A percentile compares a stretch with the other conserved stretches of the same genome.
These are phyloP conservation scores for Salvia miltiorrhiza DNA, from an alignment of 257 asterid species.

Conservation along the genomic window DNA sequence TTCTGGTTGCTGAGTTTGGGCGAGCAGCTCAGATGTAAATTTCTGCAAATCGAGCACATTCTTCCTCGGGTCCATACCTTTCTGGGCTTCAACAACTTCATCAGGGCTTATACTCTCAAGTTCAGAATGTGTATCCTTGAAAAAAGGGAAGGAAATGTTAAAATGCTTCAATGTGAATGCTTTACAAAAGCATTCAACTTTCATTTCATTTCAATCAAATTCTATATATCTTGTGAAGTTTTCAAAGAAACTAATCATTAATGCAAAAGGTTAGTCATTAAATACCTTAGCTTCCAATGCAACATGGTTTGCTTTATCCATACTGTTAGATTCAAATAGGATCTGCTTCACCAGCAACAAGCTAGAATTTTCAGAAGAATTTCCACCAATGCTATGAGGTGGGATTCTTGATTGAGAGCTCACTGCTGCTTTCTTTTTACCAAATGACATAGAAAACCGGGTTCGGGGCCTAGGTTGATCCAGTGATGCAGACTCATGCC, in stretches of 20 bases:
- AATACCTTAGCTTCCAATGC: neutral
- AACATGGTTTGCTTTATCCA: neutral
- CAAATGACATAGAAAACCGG: neutral
- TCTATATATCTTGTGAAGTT: neutral
- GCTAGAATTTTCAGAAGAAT: neutral
- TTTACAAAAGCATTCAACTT: neutral
- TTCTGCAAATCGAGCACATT: neutral
- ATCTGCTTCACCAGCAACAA: constrained; percentile 1
- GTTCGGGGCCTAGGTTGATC: neutral
- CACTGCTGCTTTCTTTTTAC: neutral
- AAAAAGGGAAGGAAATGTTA: neutral
- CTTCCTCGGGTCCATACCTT: neutral
- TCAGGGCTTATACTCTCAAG: neutral
- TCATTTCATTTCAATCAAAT: too few relatives aligned
- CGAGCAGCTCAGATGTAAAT: neutral
- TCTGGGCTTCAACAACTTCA: neutral
- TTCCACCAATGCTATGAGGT: neutral
- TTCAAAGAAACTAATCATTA: neutral
- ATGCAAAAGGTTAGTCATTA: too few relatives aligned
- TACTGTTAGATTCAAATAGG: neutral
- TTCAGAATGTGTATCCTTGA: neutral
- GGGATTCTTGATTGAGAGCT: neutral
- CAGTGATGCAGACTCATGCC: neutral
- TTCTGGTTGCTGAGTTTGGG: neutral
- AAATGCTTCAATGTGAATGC: neutral